Base-by-base conservation (phyloP, 768 basidiomycete genomes). In the Tulasnella sp. region DNA sequence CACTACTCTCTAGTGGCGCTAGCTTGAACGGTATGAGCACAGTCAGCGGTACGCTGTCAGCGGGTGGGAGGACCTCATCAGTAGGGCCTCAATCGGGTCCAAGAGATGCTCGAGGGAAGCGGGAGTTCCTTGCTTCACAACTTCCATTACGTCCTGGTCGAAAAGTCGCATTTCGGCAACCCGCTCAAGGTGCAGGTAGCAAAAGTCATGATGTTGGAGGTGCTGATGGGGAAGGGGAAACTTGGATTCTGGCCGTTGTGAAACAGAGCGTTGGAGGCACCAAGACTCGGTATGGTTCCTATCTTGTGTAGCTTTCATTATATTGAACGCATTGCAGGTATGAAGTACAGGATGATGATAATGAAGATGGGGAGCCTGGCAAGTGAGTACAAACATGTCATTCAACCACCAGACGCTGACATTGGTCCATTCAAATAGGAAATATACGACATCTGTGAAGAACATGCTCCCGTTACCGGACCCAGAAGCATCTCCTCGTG, bases 281-380 rank as follows among this genome's bases (percentile, higher is more conserved):
- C 56, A 85, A 83, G 62, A 77, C 79, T 58, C 73, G 75, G 79
- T 80, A 54, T 12, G 69, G 44, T 16, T 3, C 8, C 7, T 57
- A n/a, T 34, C 8, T 28, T 31, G 12, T 40, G 20, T 19, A 52
- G 37, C 34, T 29, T 27, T 33, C 45, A 8, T 40, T 37, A 31
- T 15, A 35, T 45, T 27, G 40, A 24, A 19, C 53, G 7, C 16
- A 37, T 7, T 35, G 12, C 53, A 88, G 83, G 56, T 89, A 89
- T 57, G 84, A 87, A 63, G 87, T 90, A 0, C 83, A 85, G 64
- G 87, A 89, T 60, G 78, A 90, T 57, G 81, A 82, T 16, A 81
- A 84, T 63, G 85, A 86, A 61, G 81, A 84, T 48, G 81, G 83
- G 7, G 73, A 81, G 56, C 79, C 81, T 19, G 82, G 81, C 60